phyloP scores from a whole-genome alignment of 1,284 basidiomycete genomes.

The Sphagnurus paluster region DNA sequence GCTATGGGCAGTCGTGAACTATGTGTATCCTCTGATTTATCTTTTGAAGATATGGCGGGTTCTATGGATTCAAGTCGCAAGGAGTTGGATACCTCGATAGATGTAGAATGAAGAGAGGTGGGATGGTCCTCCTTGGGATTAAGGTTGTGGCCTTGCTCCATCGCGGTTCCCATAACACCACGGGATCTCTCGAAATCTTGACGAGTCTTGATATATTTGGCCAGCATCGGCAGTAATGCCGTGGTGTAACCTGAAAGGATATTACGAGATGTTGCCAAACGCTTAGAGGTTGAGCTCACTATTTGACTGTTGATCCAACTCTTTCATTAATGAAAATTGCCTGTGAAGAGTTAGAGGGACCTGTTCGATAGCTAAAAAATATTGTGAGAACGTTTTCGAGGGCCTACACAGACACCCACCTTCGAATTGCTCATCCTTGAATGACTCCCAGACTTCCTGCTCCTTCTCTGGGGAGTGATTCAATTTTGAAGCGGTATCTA shows the following conservation, averaged over 20 bases:
- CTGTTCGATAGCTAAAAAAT: constrained; percentile 73
- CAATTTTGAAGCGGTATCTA: constrained; percentile 4
- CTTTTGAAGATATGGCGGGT: not conserved
- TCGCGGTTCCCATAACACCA: not conserved
- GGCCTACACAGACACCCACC: constrained; percentile 35
- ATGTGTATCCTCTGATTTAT: not conserved
- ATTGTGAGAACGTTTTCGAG: not conserved
- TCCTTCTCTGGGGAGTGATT: constrained; percentile 46
- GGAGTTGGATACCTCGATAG: not conserved
- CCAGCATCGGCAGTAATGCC: constrained; percentile 40
- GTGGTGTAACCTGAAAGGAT: constrained; percentile 36
- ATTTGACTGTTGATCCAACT: constrained; percentile 76
- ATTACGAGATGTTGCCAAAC: not conserved
- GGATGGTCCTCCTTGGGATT: not conserved
- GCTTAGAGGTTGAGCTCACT: constrained; percentile 41
- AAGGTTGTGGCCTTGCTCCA: not conserved
- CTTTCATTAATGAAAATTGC: constrained; percentile 76
- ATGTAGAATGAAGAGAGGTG: not conserved
- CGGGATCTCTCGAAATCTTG: constrained; percentile 14
- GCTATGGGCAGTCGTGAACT: not conserved
- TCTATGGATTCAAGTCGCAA: not conserved
- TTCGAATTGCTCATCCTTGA: constrained; percentile 81
- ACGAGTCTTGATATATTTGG: constrained; percentile 43
- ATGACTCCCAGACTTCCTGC: constrained; percentile 70
- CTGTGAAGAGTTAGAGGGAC: constrained; percentile 83